Evolutionary conservation across 1,284 basidiomycete genomes (phyloP).

Genomic region (Ustilago trichophora): DNA sequence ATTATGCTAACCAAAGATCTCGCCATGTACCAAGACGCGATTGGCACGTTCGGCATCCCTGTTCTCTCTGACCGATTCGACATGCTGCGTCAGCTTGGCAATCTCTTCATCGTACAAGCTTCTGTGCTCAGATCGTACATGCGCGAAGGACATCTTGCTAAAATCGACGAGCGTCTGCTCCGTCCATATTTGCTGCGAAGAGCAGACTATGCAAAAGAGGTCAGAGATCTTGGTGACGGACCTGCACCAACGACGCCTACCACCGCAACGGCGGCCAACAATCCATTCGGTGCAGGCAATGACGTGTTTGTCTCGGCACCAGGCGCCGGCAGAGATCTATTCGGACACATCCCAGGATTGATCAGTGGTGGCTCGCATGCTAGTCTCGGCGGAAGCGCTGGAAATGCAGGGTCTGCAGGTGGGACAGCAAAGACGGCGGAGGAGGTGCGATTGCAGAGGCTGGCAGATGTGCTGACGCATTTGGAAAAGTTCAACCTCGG

Average conservation of each 20-base stretch:
- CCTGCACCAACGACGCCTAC: too few species aligned
- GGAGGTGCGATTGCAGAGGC: constrained; percentile 23
- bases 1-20: constrained; percentile 98
- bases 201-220: constrained; percentile 75
- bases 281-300: constrained; percentile 7
- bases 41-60: constrained; percentile 81
- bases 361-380: constrained; percentile 21
- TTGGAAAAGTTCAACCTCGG: constrained; percentile 27
- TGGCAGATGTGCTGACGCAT: constrained; percentile 34
- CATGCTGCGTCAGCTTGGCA: constrained; percentile 96
- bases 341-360: constrained; percentile 31
- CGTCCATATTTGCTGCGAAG: constrained; percentile 90
- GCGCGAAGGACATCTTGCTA: constrained; percentile 70
- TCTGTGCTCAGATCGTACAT: constrained; percentile 64
- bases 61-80: constrained; percentile 94
- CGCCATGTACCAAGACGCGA: constrained; percentile 93
- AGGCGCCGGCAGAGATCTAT: constrained; percentile 16
- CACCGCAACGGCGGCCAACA: constrained; percentile 11
- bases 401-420: background rate
- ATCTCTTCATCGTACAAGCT: constrained; percentile 75
- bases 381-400: too few species aligned
- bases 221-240: constrained; percentile 53
- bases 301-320: constrained; percentile 11
- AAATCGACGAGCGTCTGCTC: constrained; percentile 85
- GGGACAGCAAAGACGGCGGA: constrained; percentile 11